Evolutionary conservation across 2,329 filamentous ascomycete genomes (phyloP), one percentile per base, ranked within the genome.

Genomic region (Aureobasidium sp.): DNA sequence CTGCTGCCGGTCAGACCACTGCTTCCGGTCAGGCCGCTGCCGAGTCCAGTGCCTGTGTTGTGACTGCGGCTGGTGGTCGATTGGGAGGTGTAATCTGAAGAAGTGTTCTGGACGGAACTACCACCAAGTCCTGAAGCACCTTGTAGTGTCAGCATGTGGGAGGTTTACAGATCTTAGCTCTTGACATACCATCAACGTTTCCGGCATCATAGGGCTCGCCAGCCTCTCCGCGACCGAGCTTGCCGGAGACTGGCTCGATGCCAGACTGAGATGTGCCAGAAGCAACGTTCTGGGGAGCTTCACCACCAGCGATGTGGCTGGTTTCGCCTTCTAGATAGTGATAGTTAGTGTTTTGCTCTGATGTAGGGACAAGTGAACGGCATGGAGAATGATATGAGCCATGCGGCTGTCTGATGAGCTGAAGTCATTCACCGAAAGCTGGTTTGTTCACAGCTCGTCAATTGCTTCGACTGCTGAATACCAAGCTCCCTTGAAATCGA

Each of bases 141-240:
- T 59, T 37, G 5, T 5, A 40, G 6, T 29, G 19, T 59, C 11
- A 59, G 31, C 22, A 31, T 40, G 12, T 27, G 22, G 1, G n/a
- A 17, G 22, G 29, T 17, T 37, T 27, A 11, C 14, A 22, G 15
- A 24, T 3, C n/a, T 54, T 19, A 15, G 17, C 15, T 19, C 11
- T 35, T 19, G 12, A 29, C 22, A 27, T 73, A 84, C 79, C 81
- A 77, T 84, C 80, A n/a, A 83, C 75, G 72, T 94, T 94, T 53
- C 90, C 90, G 62, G 85, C 84, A 70, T 94, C 90, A 68, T 86
- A 95, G 0, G 90, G 90, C 72, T 93, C 86, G 14, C 82, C 84
- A 47, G 79, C 80, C 27, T 81, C 80, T 5, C 88, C 87, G 70
- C 87, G 77, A 42, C 90, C 90, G 62, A 81, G 77, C 57, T 84